Evolutionary conservation across 31 red algal genomes (phyloP).

Genomic region (Endocladia muricata): DNA sequence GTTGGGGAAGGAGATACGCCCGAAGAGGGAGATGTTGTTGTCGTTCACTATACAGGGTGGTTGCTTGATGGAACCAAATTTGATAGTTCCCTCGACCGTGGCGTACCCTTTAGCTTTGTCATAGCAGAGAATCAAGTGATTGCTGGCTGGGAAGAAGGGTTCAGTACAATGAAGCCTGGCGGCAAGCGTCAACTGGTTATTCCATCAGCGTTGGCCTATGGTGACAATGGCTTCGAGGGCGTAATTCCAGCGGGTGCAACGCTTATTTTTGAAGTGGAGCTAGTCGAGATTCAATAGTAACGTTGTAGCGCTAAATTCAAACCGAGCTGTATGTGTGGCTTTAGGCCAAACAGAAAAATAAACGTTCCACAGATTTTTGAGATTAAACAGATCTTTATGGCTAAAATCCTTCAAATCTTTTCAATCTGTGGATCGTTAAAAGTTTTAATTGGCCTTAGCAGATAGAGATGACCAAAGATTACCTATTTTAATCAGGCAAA

Average conservation of each 20-base stretch:
- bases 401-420: too few relatives aligned
- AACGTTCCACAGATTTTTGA: too few relatives aligned
- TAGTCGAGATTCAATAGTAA: slow-evolving; percentile 67
- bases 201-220: slow-evolving; percentile 79
- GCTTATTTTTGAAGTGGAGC: slow-evolving; percentile 86
- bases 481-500: too few relatives aligned
- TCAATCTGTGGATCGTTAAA: too few relatives aligned
- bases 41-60: slow-evolving; percentile 48
- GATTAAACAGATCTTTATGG: too few relatives aligned
- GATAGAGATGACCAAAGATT: too few relatives aligned
- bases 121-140: slow-evolving; percentile 64
- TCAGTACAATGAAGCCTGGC: slow-evolving; percentile 45
- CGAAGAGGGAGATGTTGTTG: slow-evolving; percentile 37
- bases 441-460: too few relatives aligned
- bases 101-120: slow-evolving; percentile 41
- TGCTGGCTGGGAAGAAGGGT: slow-evolving; percentile 59
- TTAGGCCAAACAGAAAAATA: too few relatives aligned
- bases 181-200: slow-evolving; percentile 40
- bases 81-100: slow-evolving; percentile 62
- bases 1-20: too few relatives aligned
- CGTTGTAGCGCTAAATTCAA: too few relatives aligned
- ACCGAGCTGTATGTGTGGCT: too few relatives aligned
- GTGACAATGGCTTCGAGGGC: slow-evolving; percentile 67
- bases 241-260: slow-evolving; percentile 78
- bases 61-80: slow-evolving; percentile 59